phyloP scores from a whole-genome alignment of 305 asterid species.

The Fraxinus latifolia region DNA sequence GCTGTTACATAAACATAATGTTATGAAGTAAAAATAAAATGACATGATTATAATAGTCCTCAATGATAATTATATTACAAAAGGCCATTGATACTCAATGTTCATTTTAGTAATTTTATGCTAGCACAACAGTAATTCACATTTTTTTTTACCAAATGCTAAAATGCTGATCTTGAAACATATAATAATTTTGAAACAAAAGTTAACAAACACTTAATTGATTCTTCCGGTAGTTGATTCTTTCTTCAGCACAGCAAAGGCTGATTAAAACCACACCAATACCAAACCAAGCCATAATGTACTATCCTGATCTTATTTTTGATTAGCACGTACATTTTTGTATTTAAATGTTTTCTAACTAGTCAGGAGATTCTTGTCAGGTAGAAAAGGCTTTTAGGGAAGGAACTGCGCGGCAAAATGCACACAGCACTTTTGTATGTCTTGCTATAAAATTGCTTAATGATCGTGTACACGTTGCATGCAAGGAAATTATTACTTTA shows the following conservation, averaged over 20 bases:
- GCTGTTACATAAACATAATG: background rate
- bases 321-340: background rate
- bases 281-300: background rate
- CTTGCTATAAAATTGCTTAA: slow-evolving; percentile 87
- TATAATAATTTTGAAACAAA: background rate
- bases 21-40: background rate
- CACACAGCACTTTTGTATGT: slow-evolving; percentile 93
- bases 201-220: background rate
- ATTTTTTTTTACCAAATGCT: background rate
- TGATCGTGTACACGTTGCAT: slow-evolving; percentile 87
- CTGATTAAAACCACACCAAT: background rate
- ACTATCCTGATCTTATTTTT: background rate
- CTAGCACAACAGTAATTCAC: background rate
- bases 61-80: background rate
- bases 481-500: slow-evolving; percentile 89
- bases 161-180: background rate
- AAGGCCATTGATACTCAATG: background rate
- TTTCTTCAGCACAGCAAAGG: background rate
- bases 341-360: slow-evolving; percentile 23
- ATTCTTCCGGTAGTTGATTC: background rate
- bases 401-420: slow-evolving; percentile 99
- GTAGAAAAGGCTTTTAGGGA: slow-evolving; percentile 98
- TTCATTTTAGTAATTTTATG: background rate
- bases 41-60: background rate
- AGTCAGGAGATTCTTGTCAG: slow-evolving; percentile 39